These are phyloP conservation scores for Xanthoconium separans DNA, from an alignment of 1,284 basidiomycete species.

Conservation along the genomic window DNA sequence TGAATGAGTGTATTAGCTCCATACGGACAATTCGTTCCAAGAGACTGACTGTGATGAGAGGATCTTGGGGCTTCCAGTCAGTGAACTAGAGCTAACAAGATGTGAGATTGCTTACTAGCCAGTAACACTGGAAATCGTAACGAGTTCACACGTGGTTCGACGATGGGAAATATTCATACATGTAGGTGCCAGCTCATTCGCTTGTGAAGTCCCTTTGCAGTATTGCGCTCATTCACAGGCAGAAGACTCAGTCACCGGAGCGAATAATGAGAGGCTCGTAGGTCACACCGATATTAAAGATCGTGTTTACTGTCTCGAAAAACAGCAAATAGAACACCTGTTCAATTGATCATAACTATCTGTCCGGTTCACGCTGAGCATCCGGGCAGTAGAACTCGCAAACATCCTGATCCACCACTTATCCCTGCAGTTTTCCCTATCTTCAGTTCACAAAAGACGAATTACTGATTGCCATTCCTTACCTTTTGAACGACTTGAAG, in stretches of 20 bases:
- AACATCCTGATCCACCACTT: slow-evolving; percentile 40
- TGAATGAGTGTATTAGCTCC: neutral
- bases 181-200: slow-evolving; percentile 1
- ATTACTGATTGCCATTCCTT: neutral
- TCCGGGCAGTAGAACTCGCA: slow-evolving; percentile 25
- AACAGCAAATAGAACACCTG: slow-evolving; percentile 44
- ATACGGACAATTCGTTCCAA: neutral
- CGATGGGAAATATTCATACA: slow-evolving; percentile 7
- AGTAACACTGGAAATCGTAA: slow-evolving; percentile 29
- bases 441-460: neutral
- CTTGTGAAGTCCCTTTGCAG: neutral
- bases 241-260: slow-evolving; percentile 32
- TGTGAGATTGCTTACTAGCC: slow-evolving; percentile 28
- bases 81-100: neutral
- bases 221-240: neutral
- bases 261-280: slow-evolving; percentile 44
- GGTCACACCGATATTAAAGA: slow-evolving; percentile 43
- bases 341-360: neutral
- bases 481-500: slow-evolving; percentile 12
- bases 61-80: slow-evolving; percentile 13
- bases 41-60: slow-evolving; percentile 16
- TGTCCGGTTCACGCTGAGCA: neutral
- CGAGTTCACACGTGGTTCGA: neutral
- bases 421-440: slow-evolving; percentile 32
- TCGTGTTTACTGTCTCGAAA: slow-evolving; percentile 44